Evolutionary conservation across 2,329 filamentous ascomycete species (phyloP).

Genomic region (Sarocladiaceae sp.): DNA sequence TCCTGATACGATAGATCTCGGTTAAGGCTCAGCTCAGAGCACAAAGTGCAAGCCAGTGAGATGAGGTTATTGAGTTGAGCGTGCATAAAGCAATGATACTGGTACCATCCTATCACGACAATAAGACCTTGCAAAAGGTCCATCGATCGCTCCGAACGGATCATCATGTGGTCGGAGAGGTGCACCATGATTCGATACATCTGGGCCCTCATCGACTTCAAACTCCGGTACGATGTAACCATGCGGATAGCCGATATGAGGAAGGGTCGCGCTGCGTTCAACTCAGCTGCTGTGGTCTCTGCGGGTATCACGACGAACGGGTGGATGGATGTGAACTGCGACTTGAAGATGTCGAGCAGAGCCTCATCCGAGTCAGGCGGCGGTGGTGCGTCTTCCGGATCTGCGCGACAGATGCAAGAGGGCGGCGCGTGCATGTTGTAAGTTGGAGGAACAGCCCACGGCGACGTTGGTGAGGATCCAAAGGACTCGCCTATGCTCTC

Average conservation of each 20-base stretch:
- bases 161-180: constrained; percentile 41
- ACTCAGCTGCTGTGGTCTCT: constrained; percentile 25
- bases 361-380: constrained; percentile 39
- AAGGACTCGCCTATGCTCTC: constrained; percentile 5
- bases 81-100: constrained; percentile 49
- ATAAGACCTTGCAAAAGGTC: constrained; percentile 44
- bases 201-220: constrained; percentile 42
- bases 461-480: constrained; percentile 10
- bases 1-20: constrained; percentile 33
- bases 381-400: constrained; percentile 29
- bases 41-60: constrained; percentile 39
- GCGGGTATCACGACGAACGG: constrained; percentile 41
- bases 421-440: constrained; percentile 42
- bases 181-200: constrained; percentile 41
- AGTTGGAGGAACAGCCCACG: constrained; percentile 28
- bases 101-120: constrained; percentile 44
- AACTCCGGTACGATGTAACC: constrained; percentile 40
- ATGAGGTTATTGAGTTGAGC: constrained; percentile 46
- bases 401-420: constrained; percentile 40
- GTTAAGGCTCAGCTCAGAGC: constrained; percentile 41
- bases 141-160: constrained; percentile 42
- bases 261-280: constrained; percentile 37
- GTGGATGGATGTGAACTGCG: constrained; percentile 34
- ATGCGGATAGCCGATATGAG: constrained; percentile 43
- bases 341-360: constrained; percentile 38